Evolutionary conservation across 371 early-diverging fungal species (phyloP).

Genomic region (Apophysomyces elegans): DNA sequence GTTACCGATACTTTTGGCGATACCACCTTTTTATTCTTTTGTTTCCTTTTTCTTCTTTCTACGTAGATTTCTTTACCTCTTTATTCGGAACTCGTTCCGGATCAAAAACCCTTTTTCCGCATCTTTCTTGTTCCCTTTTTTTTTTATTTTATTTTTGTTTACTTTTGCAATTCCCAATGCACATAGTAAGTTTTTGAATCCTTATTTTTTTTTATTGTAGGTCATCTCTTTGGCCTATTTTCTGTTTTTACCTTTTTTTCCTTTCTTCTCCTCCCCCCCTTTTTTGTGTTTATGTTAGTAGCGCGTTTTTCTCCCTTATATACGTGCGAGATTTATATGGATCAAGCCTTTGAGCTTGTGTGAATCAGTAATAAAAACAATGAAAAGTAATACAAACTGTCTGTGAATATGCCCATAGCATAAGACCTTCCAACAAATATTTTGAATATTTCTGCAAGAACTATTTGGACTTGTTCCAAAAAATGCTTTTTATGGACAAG

Average conservation of each 20-base stretch:
- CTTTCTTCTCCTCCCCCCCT: neutral
- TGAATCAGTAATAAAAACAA: slow-evolving; percentile 9
- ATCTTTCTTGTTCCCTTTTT: slow-evolving; percentile 2
- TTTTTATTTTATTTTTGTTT: neutral
- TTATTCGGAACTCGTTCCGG: slow-evolving; percentile 3
- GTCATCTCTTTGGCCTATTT: slow-evolving; percentile 12
- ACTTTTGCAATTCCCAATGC: slow-evolving; percentile 2
- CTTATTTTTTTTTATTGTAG: neutral
- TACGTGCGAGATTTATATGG: slow-evolving; percentile 8
- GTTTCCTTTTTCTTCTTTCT: too few relatives aligned
- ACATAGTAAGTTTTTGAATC: slow-evolving; percentile 14
- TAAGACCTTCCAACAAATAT: too few relatives aligned
- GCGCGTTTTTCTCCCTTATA: slow-evolving; percentile 5
- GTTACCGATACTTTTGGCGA: neutral
- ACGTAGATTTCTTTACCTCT: slow-evolving; percentile 12
- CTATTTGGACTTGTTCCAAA: too few relatives aligned
- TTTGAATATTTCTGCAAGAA: too few relatives aligned
- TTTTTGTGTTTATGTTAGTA: slow-evolving; percentile 10
- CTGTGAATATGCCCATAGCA: neutral
- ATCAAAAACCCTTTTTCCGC: slow-evolving; percentile 2
- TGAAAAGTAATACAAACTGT: neutral
- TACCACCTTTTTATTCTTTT: neutral
- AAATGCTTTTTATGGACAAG: too few relatives aligned
- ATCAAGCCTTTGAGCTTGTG: slow-evolving; percentile 3
- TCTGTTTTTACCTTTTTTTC: slow-evolving; percentile 9